phyloP scores from a whole-genome alignment of 208 protist genomes.

The Trypanosoma mega region DNA sequence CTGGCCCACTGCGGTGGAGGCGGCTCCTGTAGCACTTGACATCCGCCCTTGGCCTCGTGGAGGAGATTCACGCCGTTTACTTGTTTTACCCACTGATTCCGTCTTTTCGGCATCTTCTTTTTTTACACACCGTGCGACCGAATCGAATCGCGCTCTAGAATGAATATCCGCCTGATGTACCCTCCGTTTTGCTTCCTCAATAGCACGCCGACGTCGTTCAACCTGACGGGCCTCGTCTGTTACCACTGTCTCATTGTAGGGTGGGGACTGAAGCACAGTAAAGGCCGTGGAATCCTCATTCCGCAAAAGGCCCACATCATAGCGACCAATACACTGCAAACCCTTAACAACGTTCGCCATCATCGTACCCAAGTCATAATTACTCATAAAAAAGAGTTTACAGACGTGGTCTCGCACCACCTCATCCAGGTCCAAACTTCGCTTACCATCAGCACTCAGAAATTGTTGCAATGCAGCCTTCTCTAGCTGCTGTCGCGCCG shows the following conservation, averaged over 20 bases:
- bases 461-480: slow-evolving; percentile 35
- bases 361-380: slow-evolving; percentile 70
- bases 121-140: slow-evolving; percentile 8
- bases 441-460: slow-evolving; percentile 46
- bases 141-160: slow-evolving; percentile 37
- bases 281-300: slow-evolving; percentile 80
- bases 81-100: neutral
- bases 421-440: slow-evolving; percentile 74
- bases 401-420: slow-evolving; percentile 67
- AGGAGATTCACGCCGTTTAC: neutral
- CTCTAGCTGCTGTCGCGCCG: slow-evolving; percentile 46
- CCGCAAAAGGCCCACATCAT: slow-evolving; percentile 78
- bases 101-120: neutral
- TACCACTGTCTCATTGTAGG: slow-evolving; percentile 39
- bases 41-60: neutral
- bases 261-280: slow-evolving; percentile 71
- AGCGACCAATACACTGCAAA: slow-evolving; percentile 77
- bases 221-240: slow-evolving; percentile 23
- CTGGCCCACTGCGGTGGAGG: neutral
- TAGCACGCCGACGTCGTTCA: slow-evolving; percentile 43
- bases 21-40: neutral
- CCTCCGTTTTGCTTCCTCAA: slow-evolving; percentile 52
- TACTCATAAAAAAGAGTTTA: slow-evolving; percentile 66
- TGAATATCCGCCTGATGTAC: slow-evolving; percentile 48
- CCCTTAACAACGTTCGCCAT: slow-evolving; percentile 60